Evolutionary conservation across 208 protist genomes (phyloP).

Genomic region (Trypanosoma cruzi): DNA sequence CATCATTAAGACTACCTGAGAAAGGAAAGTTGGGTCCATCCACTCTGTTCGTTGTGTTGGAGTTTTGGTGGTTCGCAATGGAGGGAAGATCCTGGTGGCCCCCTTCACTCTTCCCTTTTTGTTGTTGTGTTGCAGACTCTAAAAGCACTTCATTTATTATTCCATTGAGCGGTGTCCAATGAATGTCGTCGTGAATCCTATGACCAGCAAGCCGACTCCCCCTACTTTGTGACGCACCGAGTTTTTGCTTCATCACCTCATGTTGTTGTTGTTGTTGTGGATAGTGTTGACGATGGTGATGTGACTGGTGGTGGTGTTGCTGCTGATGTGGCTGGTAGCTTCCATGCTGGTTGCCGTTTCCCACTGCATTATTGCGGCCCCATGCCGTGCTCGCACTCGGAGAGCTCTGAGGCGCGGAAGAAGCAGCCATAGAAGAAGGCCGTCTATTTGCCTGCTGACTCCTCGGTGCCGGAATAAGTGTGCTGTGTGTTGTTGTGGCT

Average conservation of each 20-base stretch:
- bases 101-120: slow-evolving; percentile 1
- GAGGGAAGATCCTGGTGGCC: not conserved
- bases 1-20: slow-evolving; percentile 6
- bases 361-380: slow-evolving; percentile 15
- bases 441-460: slow-evolving; percentile 27
- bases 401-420: not conserved
- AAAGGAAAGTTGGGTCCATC: not conserved
- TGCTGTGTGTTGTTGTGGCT: slow-evolving; percentile 15
- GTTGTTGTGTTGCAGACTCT: slow-evolving; percentile 1
- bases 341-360: slow-evolving; percentile 15
- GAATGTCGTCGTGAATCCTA: slow-evolving; percentile 8
- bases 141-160: not conserved
- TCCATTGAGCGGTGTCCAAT: not conserved
- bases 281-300: not conserved
- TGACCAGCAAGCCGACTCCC: slow-evolving; percentile 3
- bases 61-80: not conserved
- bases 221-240: not conserved
- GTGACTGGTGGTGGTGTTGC: not conserved
- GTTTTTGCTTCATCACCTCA: not conserved
- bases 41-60: not conserved
- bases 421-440: not conserved
- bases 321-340: not conserved
- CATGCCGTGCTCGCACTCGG: not conserved
- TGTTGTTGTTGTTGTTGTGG: slow-evolving; percentile 12
- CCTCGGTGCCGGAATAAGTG: slow-evolving; percentile 29